Conservation (phyloP, 257 asterid genomes). For the Solanum chaucha region DNA sequence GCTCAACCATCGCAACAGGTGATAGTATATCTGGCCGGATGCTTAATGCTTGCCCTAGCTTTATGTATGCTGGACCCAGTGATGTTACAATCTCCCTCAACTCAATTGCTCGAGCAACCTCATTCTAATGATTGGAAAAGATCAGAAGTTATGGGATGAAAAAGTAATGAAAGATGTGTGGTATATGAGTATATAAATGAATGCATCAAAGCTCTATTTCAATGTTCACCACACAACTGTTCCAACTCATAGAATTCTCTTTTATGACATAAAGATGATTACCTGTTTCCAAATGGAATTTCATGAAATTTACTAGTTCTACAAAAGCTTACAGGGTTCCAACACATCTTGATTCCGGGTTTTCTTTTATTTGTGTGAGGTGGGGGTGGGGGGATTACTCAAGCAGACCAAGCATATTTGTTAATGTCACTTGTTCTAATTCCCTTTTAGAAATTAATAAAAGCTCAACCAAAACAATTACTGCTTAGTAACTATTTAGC, state of each 20-base stretch:
- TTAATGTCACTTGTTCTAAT: neutral
- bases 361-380: neutral
- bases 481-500: neutral
- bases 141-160: neutral
- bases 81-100: conserved; percentile 96
- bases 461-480: neutral
- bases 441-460: neutral
- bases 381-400: neutral
- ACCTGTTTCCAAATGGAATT: neutral
- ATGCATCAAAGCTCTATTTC: neutral
- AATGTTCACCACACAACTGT: neutral
- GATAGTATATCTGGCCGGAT: conserved; percentile 95
- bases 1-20: conserved; percentile 85
- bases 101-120: conserved; percentile 94
- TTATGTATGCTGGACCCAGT: conserved; percentile 97
- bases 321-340: neutral
- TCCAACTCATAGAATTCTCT: neutral
- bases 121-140: conserved; percentile 43
- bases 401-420: neutral
- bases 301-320: neutral
- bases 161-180: neutral
- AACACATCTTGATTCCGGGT: neutral
- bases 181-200: neutral
- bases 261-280: neutral
- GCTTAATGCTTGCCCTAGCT: conserved; percentile 98